phyloP scores from a whole-genome alignment of 805 yeast genomes.

The Ogataea minuta region DNA sequence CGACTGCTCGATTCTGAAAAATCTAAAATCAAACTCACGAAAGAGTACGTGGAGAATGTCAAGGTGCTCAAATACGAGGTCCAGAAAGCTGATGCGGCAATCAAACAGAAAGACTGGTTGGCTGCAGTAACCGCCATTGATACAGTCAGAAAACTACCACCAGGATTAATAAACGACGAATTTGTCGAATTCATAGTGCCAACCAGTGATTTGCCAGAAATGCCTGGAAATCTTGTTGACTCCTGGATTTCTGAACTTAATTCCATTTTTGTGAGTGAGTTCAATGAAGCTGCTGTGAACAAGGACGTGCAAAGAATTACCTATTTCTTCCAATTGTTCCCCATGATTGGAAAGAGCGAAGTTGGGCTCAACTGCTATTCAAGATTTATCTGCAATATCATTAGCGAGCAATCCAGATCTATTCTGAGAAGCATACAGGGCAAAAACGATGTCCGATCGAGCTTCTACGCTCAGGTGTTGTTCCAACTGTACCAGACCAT shows the following conservation, averaged over 20 bases:
- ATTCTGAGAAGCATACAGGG: conserved; percentile 50
- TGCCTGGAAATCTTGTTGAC: conserved; percentile 57
- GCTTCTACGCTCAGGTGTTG: conserved; percentile 57
- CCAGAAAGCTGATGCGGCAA: conserved; percentile 62
- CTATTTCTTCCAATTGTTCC: conserved; percentile 80
- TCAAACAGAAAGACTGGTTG: conserved; percentile 68
- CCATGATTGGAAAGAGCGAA: conserved; percentile 70
- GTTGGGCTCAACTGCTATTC: conserved; percentile 81
- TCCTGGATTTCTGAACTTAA: conserved; percentile 62
- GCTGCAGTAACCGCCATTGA: conserved; percentile 71
- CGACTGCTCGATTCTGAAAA: conserved; percentile 69
- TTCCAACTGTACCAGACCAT: conserved; percentile 78
- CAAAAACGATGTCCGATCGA: conserved; percentile 39
- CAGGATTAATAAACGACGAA: conserved; percentile 51
- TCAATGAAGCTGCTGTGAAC: conserved; percentile 63
- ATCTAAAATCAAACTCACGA: conserved; percentile 57
- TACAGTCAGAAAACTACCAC: conserved; percentile 53
- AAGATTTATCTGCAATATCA: conserved; percentile 78
- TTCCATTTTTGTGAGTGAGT: conserved; percentile 55
- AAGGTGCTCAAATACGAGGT: conserved; percentile 65
- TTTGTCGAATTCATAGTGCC: conserved; percentile 85
- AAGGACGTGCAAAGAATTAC: conserved; percentile 72
- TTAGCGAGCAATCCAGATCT: conserved; percentile 72
- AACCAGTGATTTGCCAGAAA: conserved; percentile 77
- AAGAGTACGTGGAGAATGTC: conserved; percentile 62